Conservation (phyloP, 2,329 filamentous ascomycete genomes). For the Cytospora paraplurivora region DNA sequence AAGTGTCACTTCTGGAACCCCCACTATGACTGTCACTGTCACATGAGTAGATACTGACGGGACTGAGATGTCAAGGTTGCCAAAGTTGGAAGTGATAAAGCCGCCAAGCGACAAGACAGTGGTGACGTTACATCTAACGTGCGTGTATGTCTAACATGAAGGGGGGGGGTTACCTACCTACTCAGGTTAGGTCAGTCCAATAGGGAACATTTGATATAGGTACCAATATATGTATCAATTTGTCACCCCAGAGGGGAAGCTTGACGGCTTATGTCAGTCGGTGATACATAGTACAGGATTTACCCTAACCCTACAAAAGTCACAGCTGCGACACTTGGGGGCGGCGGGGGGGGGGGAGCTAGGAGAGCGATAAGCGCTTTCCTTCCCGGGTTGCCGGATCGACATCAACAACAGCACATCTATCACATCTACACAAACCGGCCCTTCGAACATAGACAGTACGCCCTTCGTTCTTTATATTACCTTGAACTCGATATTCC, state of each 20-base stretch:
- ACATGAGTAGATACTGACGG: slow-evolving; percentile 2
- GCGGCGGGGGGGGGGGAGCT: not conserved
- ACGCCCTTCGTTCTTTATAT: not conserved
- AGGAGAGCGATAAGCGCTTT: no score
- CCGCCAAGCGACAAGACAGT: not conserved
- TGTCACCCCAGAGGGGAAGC: no score
- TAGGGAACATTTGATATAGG: not conserved
- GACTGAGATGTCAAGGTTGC: not conserved
- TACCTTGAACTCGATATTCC: not conserved
- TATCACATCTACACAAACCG: not conserved
- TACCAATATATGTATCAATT: no score
- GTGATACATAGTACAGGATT: no score
- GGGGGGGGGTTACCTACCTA: not conserved
- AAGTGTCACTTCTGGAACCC: slow-evolving; percentile 4
- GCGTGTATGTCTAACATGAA: not conserved
- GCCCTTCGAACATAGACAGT: not conserved
- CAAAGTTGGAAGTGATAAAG: not conserved
- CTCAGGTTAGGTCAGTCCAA: not conserved
- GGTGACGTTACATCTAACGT: slow-evolving; percentile 25
- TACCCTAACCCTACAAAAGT: not conserved
- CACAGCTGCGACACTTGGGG: not conserved
- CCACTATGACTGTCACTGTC: not conserved
- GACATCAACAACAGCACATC: not conserved
- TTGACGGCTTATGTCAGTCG: no score
- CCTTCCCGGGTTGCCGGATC: not conserved